Base-by-base conservation (phyloP, 2,329 filamentous ascomycete genomes). In the Calonectria henricotiae region DNA sequence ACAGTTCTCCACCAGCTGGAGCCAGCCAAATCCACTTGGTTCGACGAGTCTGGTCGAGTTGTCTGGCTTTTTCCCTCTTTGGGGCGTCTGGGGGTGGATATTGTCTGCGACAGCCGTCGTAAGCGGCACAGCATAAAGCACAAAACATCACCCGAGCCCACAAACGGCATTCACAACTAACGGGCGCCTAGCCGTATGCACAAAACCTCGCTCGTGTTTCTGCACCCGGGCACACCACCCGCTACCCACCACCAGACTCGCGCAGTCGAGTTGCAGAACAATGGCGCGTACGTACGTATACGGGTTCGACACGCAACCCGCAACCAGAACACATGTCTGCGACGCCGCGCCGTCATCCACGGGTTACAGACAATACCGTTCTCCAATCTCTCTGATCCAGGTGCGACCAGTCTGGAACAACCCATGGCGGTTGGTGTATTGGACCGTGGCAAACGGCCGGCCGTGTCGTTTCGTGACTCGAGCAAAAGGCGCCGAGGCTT, bases 1-100 rank as follows among this genome's bases (percentile, higher is more conserved):
- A 69, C 62, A 39, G 23, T 32, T 35, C 67, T 61, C 67, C 67
- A 68, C 67, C 43, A 0, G 39, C 58, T 68, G 47, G 65, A 68
- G 60, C 65, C 54, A 62, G 65, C 65, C 55, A 62, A 67, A 43
- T 20, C 39, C 67, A 65, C 54, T 62, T 58, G 20, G 51, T 32
- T 39, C 20, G 35, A 58, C 51, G 35, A 58, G 51, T 58, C 51
- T 58, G 35, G 51, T 58, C 51, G 32, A 58, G 51, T 58, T 44
- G 55, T 12, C 23, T 61, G 37, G 39, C 5, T 58, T 43, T 43
- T 43, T 43, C 54, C 23, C 15, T 25, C 32, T 11, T 12, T 44
- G 37, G 55, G 55, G 55, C 55, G 55, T 61, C 37, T 44, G 55
- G 55, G 39, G 37, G 55, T 61, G 55, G 39, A 61, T 61, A 61